phyloP scores from a whole-genome alignment of 768 basidiomycete genomes.

The Tricholoma sp. region DNA sequence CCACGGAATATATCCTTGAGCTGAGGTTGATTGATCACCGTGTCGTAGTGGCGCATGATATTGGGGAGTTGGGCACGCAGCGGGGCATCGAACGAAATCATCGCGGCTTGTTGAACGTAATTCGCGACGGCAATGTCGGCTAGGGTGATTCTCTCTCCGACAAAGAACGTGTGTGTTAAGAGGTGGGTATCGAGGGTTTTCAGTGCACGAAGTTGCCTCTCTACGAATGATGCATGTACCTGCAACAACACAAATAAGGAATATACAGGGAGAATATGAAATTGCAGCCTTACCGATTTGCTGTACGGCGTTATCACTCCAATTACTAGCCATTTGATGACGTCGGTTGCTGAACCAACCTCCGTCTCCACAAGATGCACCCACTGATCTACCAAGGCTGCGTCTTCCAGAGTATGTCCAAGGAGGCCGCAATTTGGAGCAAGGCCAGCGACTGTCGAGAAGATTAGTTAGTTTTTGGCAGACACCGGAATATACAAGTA shows the following conservation, averaged over 20 bases:
- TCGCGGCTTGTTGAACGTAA: slow-evolving; percentile 48
- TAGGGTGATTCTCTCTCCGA: slow-evolving; percentile 90
- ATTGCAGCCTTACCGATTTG: slow-evolving; percentile 61
- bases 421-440: slow-evolving; percentile 78
- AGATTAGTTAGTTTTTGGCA: slow-evolving; percentile 9
- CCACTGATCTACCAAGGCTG: slow-evolving; percentile 86
- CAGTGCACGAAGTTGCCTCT: slow-evolving; percentile 54
- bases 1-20: slow-evolving; percentile 64
- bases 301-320: slow-evolving; percentile 60
- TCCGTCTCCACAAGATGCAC: slow-evolving; percentile 67
- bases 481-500: background rate
- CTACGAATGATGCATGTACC: slow-evolving; percentile 53
- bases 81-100: slow-evolving; percentile 58
- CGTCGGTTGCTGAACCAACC: slow-evolving; percentile 34
- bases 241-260: slow-evolving; percentile 17
- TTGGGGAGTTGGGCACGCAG: slow-evolving; percentile 67
- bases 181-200: slow-evolving; percentile 72
- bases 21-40: slow-evolving; percentile 79
- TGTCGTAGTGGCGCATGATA: slow-evolving; percentile 81
- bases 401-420: slow-evolving; percentile 57
- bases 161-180: slow-evolving; percentile 79
- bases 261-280: background rate
- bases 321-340: slow-evolving; percentile 37
- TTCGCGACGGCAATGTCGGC: slow-evolving; percentile 78
- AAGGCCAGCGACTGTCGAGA: slow-evolving; percentile 60